Evolutionary conservation across 257 asterid species (phyloP).

Genomic region (Jacaranda mimosifolia): DNA sequence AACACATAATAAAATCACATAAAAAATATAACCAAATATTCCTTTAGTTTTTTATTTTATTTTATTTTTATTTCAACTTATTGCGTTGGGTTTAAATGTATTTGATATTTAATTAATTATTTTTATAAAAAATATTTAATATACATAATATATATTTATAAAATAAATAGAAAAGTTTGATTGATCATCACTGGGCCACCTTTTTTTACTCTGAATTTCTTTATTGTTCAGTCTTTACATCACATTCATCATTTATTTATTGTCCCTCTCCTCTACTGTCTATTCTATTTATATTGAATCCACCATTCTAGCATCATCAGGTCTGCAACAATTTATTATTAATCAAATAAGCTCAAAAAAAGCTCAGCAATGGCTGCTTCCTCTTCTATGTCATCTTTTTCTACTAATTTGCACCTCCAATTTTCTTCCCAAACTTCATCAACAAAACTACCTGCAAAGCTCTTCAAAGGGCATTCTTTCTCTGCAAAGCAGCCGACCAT

Average conservation of each 20-base stretch:
- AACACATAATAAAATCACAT: too few relatives aligned
- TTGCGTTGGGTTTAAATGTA: too few relatives aligned
- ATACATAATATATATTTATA: too few relatives aligned
- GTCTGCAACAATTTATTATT: not conserved
- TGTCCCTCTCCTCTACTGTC: not conserved
- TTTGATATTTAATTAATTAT: too few relatives aligned
- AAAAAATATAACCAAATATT: too few relatives aligned
- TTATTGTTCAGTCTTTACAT: not conserved
- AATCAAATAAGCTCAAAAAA: not conserved
- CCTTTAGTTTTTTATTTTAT: too few relatives aligned
- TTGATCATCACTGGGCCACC: not conserved
- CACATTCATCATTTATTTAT: not conserved
- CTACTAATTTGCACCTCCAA: slow-evolving; percentile 42
- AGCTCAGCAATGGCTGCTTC: slow-evolving; percentile 49
- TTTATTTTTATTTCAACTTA: too few relatives aligned
- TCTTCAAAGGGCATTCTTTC: slow-evolving; percentile 1
- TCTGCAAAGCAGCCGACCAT: slow-evolving; percentile 31
- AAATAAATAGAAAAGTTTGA: too few relatives aligned
- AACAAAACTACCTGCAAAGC: not conserved
- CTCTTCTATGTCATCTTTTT: slow-evolving; percentile 43
- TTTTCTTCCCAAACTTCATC: slow-evolving; percentile 30
- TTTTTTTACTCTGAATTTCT: not conserved
- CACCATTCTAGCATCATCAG: not conserved
- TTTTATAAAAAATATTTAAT: too few relatives aligned
- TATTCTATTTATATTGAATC: not conserved